Base-by-base conservation (phyloP, 2,329 filamentous ascomycete species). In the Microcyclospora pomicola region DNA sequence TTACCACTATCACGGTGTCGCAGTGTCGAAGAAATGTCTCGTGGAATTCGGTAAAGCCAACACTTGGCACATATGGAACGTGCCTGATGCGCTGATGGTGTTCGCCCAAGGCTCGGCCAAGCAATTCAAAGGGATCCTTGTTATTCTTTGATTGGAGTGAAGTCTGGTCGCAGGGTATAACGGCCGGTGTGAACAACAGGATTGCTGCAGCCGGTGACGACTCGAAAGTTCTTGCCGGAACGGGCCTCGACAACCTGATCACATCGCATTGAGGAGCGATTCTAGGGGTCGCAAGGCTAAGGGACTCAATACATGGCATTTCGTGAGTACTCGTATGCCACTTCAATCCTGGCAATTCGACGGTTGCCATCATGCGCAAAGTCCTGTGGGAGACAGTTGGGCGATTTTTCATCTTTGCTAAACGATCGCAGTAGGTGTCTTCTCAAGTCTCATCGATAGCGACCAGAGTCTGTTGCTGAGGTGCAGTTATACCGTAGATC, bases 81-180 rank as follows among this genome's bases (percentile, higher is more conserved):
- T 86, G 82, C 14, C 77, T 73, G 43, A 86, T 66, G 55, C 67
- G 68, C 2, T 68, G 61, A 50, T 81, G 76, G 47, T 71, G 66
- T 35, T 60, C 63, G 35, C 74, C 72, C 35, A 87, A 57, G 33
- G 74, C 71, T 44, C 70, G 68, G 14, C 81, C 82, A 13, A 87
- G 63, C 11, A 72, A 68, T 56, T 86, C 80, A 51, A 86, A 86
- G 0, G 81, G 82, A 53, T 87, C 82, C 49, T 60, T 66, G 33
- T 65, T 62, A 33, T 59, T 72, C 31, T 36, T 40, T 30, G 33
- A 27, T 24, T 7, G 19, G 7, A 4, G 7, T 24, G 19, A 24
- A 7, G 19, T 7, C 36, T 36, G 34, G 24, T 37, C 37, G 28
- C 46, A 33, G 24, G 48, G 48, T 6, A 45, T 42, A 7, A 58